Base-by-base conservation (phyloP, 768 basidiomycete genomes). In the Boletus sp. region DNA sequence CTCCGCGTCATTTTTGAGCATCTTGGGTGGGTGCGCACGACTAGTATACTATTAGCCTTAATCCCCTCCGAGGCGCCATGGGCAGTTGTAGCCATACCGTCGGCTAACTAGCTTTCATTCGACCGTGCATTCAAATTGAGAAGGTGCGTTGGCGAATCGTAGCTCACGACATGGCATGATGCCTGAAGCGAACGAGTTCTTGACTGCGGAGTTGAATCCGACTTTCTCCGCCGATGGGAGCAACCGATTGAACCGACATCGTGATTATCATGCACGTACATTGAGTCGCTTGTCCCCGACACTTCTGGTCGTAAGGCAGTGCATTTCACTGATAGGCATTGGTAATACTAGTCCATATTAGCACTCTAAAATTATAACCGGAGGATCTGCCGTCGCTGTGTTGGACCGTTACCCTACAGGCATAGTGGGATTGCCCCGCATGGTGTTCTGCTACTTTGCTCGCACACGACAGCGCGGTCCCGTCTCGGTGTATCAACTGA, bases 161-260 rank as follows among this genome's bases (percentile, higher is more conserved):
- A 50, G 28, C 32, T 17, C 36, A 39, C 48, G 8, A 41, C 18
- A n/a, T 52, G 20, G 15, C 36, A 37, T 39, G n/a, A 47, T 33
- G 20, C 44, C 35, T 8, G 40, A 61, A 46, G 52, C 50, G 60
- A 62, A n/a, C 44, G 18, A 47, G 32, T 53, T 44, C 52, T 58
- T 44, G 52, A 40, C 39, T 47, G 47, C 57, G 54, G 35, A 40
- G 29, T 17, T 29, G 33, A 42, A n/a, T 7, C 15, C 39, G 42
- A 24, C 42, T 48, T 60, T 55, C 55, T 65, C 64, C 64, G 51
- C 64, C 46, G 51, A 58, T 54, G 24, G 24, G 40, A 42, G 28
- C 20, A 30, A 44, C 36, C n/a, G 24, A 47, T 49, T 50, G 18
- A 44, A 18, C 14, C 46, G 20, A 18, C 17, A 24, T 55, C 47